These are phyloP conservation scores for Didymellaceae sp. DNA, from an alignment of 2,329 filamentous ascomycete species.

Conservation along the genomic window DNA sequence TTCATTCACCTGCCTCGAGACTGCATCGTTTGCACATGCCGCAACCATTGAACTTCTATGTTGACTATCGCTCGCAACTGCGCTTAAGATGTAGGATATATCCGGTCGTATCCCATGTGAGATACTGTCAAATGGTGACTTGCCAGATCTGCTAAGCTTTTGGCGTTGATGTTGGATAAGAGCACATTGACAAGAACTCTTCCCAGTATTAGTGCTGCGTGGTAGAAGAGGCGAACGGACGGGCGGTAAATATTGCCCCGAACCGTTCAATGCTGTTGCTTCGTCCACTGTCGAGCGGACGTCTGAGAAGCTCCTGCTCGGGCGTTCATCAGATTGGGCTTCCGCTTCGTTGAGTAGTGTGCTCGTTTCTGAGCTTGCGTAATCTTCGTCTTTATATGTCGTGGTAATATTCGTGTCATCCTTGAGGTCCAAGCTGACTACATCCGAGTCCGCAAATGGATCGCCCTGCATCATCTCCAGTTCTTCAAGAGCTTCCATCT, in stretches of 20 bases:
- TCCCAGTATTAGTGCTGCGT: not conserved
- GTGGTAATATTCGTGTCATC: not conserved
- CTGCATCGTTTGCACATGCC: constrained; percentile 25
- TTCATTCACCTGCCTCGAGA: constrained; percentile 18
- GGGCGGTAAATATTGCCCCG: constrained; percentile 4
- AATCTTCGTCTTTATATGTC: constrained; percentile 7
- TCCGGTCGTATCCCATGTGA: constrained; percentile 25
- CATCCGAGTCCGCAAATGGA: constrained; percentile 10
- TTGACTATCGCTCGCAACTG: constrained; percentile 1
- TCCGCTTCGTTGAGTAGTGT: constrained; percentile 29
- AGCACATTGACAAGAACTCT: constrained; percentile 24
- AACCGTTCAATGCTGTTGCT: constrained; percentile 1
- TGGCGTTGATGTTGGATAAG: constrained; percentile 23
- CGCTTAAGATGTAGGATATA: constrained; percentile 10
- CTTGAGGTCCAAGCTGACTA: not conserved
- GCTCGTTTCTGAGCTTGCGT: constrained; percentile 26
- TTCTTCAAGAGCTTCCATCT: constrained; percentile 13
- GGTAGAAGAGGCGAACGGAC: not conserved
- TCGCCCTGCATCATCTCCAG: constrained; percentile 17
- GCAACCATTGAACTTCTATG: constrained; percentile 30
- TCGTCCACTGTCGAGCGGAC: constrained; percentile 10
- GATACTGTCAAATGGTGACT: constrained; percentile 16
- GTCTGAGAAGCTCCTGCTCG: constrained; percentile 11
- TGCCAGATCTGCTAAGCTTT: constrained; percentile 3
- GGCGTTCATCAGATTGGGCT: not conserved